Percentiles rank a stretch among this genome's conserved stretches.
These are phyloP conservation scores for Flaveria ramosissima DNA, from an alignment of 129 eudicot species.

Conservation along the genomic window DNA sequence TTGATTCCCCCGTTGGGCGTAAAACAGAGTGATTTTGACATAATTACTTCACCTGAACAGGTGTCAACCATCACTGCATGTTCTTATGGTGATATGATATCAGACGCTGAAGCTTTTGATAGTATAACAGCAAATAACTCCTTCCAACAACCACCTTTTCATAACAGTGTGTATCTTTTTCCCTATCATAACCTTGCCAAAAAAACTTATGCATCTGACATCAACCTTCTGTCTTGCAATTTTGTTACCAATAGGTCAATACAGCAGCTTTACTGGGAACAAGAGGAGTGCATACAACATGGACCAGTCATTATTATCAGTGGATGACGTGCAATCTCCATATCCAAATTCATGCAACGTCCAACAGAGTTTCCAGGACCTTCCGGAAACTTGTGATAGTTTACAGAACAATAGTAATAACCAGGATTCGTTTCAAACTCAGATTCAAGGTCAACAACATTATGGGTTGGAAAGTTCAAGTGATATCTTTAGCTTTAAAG, in stretches of 20 bases:
- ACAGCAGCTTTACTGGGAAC: constrained; percentile 30
- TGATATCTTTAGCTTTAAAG: constrained; percentile 11
- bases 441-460: constrained; percentile 16
- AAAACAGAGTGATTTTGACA: constrained; percentile 39
- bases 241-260: constrained; percentile 29
- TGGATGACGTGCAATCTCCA: constrained; percentile 32
- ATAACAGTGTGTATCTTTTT: constrained; percentile 35
- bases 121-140: constrained; percentile 32
- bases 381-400: constrained; percentile 8
- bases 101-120: constrained; percentile 47
- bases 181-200: background rate
- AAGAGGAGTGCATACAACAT: constrained; percentile 24
- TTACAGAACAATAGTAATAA: constrained; percentile 14
- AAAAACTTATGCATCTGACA: constrained; percentile 14
- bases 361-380: constrained; percentile 16
- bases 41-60: constrained; percentile 52
- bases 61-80: constrained; percentile 51
- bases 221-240: background rate
- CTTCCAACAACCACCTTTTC: constrained; percentile 23
- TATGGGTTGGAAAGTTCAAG: constrained; percentile 27
- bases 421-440: constrained; percentile 28
- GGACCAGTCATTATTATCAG: constrained; percentile 22
- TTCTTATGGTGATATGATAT: constrained; percentile 45
- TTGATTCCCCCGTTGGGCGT: constrained; percentile 30
- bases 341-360: constrained; percentile 23